These are phyloP conservation scores for Fraxinus platypoda DNA, from an alignment of 305 asterid genomes.

Conservation along the genomic window DNA sequence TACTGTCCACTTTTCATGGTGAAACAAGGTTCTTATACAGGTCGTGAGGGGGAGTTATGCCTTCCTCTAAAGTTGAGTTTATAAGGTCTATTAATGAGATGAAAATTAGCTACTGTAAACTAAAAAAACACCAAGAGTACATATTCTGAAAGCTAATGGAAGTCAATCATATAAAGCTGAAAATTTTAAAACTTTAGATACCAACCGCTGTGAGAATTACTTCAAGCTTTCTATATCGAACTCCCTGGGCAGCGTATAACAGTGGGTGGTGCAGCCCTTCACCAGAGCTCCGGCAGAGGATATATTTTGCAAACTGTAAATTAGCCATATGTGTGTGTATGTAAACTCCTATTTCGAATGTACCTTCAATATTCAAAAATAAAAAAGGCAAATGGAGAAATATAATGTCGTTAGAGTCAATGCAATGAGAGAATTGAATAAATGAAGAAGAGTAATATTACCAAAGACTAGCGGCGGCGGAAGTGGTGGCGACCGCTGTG, in stretches of 20 bases:
- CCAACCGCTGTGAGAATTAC: conserved; percentile 88
- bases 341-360: background rate
- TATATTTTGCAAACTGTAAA: conserved; percentile 43
- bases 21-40: background rate
- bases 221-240: conserved; percentile 79
- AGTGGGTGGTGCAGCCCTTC: conserved; percentile 65
- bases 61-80: background rate
- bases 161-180: background rate
- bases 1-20: too few relatives aligned
- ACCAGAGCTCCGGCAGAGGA: conserved; percentile 40
- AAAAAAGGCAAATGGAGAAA: background rate
- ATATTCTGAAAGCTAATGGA: background rate
- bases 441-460: background rate
- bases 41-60: background rate
- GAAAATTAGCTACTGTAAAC: background rate
- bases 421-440: background rate
- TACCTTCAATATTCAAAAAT: background rate
- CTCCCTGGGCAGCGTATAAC: conserved; percentile 71
- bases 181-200: background rate
- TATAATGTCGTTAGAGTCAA: background rate
- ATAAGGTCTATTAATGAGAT: background rate
- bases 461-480: background rate
- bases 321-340: conserved; percentile 40
- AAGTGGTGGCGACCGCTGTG: background rate
- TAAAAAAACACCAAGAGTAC: background rate